Conservation (phyloP, 176 grass and related monocot species). For the Secale cereale region DNA sequence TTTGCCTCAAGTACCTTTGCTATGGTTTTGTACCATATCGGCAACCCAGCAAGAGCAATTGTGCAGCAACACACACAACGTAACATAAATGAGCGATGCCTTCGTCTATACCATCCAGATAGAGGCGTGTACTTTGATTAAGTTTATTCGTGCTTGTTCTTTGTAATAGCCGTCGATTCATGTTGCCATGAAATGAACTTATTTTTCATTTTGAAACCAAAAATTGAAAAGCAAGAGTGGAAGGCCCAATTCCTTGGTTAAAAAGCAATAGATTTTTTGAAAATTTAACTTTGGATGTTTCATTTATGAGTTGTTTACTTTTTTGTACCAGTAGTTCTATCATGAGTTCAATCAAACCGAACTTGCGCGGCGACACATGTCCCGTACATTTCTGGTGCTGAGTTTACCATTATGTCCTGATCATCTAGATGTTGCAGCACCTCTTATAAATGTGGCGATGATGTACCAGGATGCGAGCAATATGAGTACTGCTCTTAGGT, state of each 20-base stretch:
- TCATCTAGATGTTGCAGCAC: conserved; percentile 86
- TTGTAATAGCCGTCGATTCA: neutral
- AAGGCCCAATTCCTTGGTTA: neutral
- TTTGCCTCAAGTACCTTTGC: conserved; percentile 69
- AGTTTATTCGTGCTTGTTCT: neutral
- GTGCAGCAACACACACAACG: conserved; percentile 94
- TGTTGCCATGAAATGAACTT: neutral
- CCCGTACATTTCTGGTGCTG: conserved; percentile 64
- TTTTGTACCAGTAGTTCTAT: conserved; percentile 45
- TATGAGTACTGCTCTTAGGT: conserved; percentile 81
- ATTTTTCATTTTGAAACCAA: neutral
- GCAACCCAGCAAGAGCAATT: conserved; percentile 76
- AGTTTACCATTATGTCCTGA: conserved; percentile 79
- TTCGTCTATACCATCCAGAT: conserved; percentile 96
- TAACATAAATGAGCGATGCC: conserved; percentile 82
- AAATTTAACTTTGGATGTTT: neutral
- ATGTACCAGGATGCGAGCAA: conserved; percentile 95
- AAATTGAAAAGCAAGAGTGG: neutral
- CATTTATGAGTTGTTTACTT: neutral
- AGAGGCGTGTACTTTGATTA: conserved; percentile 45
- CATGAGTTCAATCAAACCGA: conserved; percentile 89
- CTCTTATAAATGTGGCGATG: conserved; percentile 83
- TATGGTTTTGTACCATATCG: conserved; percentile 92
- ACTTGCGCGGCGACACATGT: conserved; percentile 86
- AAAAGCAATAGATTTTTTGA: neutral